Percentiles rank a stretch among this genome's conserved stretches.
Evolutionary conservation across 768 basidiomycete species (phyloP).

Genomic region (Amanita polypyramis): DNA sequence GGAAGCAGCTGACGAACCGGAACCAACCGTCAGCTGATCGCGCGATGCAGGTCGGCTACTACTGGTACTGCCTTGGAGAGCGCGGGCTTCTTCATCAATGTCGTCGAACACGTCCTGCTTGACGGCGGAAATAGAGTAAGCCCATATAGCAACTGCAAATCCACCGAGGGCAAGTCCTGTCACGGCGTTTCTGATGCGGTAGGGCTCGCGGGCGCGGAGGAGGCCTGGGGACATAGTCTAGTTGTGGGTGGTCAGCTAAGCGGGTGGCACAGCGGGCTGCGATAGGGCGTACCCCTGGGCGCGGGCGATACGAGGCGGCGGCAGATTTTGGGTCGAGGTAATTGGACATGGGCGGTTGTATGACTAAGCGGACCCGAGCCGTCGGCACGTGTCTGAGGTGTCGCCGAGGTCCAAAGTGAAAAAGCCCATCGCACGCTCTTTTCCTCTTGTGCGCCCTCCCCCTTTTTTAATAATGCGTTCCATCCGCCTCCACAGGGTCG

Average conservation of each 20-base stretch:
- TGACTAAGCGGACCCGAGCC: not conserved
- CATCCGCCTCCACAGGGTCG: slow-evolving; percentile 13
- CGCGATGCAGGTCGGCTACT: not conserved
- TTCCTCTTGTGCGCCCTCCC: slow-evolving; percentile 3
- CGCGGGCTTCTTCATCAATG: slow-evolving; percentile 67
- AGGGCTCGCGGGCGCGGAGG: slow-evolving; percentile 79
- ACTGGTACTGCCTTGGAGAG: not conserved
- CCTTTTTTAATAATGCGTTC: too few species aligned
- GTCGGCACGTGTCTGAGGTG: not conserved
- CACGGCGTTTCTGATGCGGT: slow-evolving; percentile 65
- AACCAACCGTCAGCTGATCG: slow-evolving; percentile 5
- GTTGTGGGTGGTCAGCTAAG: not conserved
- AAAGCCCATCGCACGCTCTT: not conserved
- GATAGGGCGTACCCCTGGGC: slow-evolving; percentile 31
- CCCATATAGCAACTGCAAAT: slow-evolving; percentile 78
- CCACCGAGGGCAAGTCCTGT: slow-evolving; percentile 62
- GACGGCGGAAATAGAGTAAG: slow-evolving; percentile 89
- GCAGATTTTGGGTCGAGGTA: slow-evolving; percentile 36
- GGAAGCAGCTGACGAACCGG: slow-evolving; percentile 1
- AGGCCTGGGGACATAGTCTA: slow-evolving; percentile 85
- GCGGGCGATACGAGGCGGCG: slow-evolving; percentile 40
- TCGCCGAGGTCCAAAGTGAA: not conserved
- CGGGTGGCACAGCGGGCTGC: not conserved
- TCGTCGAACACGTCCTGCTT: slow-evolving; percentile 91
- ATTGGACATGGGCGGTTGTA: slow-evolving; percentile 17